phyloP scores from a whole-genome alignment of 1,139 yeast genomes.

The Lodderomyces metapsilosis region DNA sequence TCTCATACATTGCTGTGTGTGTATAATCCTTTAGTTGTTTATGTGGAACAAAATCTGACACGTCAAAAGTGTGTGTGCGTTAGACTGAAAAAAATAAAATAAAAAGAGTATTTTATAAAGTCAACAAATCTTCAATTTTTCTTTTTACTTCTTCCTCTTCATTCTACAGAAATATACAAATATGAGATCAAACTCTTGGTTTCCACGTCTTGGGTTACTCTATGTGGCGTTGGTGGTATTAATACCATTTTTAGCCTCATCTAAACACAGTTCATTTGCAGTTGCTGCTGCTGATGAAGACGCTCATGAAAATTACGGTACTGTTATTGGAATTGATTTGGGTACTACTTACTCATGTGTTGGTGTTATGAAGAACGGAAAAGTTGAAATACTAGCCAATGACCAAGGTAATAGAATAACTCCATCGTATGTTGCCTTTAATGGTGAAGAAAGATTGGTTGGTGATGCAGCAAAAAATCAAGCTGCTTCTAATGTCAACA shows the following conservation, averaged over 20 bases:
- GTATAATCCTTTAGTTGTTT: not conserved
- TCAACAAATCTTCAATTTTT: constrained; percentile 1
- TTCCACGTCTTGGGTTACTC: constrained; percentile 16
- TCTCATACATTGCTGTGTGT: not conserved
- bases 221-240: constrained; percentile 24
- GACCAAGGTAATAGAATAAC: constrained; percentile 97
- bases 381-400: constrained; percentile 89
- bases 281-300: constrained; percentile 35
- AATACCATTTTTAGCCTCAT: constrained; percentile 52
- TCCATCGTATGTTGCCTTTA: constrained; percentile 86
- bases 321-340: constrained; percentile 83
- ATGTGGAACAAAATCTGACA: not conserved
- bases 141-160: constrained; percentile 2
- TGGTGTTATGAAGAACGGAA: constrained; percentile 89
- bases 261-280: constrained; percentile 16
- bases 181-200: constrained; percentile 14
- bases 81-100: not conserved
- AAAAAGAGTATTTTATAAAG: not conserved
- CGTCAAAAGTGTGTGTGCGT: not conserved
- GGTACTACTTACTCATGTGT: constrained; percentile 92
- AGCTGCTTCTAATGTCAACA: constrained; percentile 76
- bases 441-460: constrained; percentile 81
- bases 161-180: constrained; percentile 1
- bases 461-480: constrained; percentile 97
- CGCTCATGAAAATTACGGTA: constrained; percentile 60